Base-by-base conservation (phyloP, 192 early-diverging fungal genomes). In the Coemansia furcata region DNA sequence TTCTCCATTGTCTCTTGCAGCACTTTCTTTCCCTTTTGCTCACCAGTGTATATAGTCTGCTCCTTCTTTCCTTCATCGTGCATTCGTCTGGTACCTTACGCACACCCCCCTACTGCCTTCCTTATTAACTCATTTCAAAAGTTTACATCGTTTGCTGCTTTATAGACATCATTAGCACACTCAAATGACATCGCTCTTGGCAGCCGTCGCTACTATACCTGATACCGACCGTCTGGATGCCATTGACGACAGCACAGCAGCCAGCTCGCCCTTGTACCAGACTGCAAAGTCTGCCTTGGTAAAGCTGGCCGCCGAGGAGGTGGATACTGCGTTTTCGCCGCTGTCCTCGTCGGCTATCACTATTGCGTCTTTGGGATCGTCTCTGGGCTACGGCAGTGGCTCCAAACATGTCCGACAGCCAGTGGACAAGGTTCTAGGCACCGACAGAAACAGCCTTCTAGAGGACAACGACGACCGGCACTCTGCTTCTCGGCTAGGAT, bases 341-440 rank as follows among this genome's bases (percentile, higher is more conserved):
- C 74, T 81, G 6, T 81, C 79, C 42, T 81, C 79, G 1, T 81
- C 79, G 1, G 73, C 74, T 29, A 76, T 81, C n/a, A 81, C 79
- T 14, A 81, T 81, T 29, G 64, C 74, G 3, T 72, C 74, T 21
- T 65, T 81, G 55, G 72, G 78, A 5, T 74, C 69, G 14, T 71
- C 78, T 40, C 72, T 80, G 8, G 72, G 72, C 14, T 47, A 71
- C 35, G 59, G 30, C 39, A 17, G 65, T 50, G 17, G 52, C 35
- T 6, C 49, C 26, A 57, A 63, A 23, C 30, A 33, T 57, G 54
- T 32, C 30, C 12, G 54, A 5, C 54, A 32, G 54, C 54, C 54
- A 9, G 54, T 57, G 29, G 54, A 57, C 54, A 33, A 57, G 54
- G 15, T 23, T 6, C 17, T 57, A 6, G 50, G 50, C 50, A 4